Conservation (phyloP, 169 alveolate species). For the Plasmodium billcollinsi region DNA sequence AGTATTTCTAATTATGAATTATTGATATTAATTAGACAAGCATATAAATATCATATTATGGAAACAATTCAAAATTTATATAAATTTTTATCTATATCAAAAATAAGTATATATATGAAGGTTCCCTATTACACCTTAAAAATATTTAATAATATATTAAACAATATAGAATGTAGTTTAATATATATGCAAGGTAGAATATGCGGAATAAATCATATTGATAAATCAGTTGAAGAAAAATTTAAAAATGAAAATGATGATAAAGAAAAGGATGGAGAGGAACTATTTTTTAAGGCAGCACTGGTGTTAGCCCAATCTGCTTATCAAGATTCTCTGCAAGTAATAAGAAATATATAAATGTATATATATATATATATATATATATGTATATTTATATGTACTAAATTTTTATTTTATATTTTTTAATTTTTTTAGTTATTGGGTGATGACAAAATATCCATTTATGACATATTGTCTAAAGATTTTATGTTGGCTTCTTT, state of each 20-base stretch:
- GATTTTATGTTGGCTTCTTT: conserved; percentile 69
- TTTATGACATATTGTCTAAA: conserved; percentile 72
- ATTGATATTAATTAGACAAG: conserved; percentile 41
- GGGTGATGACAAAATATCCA: conserved; percentile 47
- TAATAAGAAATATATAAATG: neutral
- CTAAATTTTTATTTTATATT: too few species aligned
- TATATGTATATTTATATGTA: neutral
- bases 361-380: neutral
- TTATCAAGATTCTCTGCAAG: conserved; percentile 77
- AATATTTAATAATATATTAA: conserved; percentile 31
- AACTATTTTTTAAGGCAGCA: conserved; percentile 42
- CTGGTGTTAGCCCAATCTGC: conserved; percentile 57
- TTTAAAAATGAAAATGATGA: conserved; percentile 10
- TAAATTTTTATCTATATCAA: conserved; percentile 49
- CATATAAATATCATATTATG: conserved; percentile 20
- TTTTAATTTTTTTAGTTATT: conserved; percentile 32
- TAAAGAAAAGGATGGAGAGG: conserved; percentile 18
- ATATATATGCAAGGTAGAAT: conserved; percentile 26
- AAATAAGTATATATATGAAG: conserved; percentile 59
- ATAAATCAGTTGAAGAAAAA: neutral
- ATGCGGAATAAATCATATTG: conserved; percentile 9
- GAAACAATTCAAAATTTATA: conserved; percentile 24
- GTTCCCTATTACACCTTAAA: conserved; percentile 10
- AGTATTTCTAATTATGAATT: conserved; percentile 43
- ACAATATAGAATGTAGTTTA: conserved; percentile 67